Percentiles rank a stretch among this genome's conserved stretches.
Conservation (phyloP, 345 rosid species). For the Cardiospermum halicacabum region DNA sequence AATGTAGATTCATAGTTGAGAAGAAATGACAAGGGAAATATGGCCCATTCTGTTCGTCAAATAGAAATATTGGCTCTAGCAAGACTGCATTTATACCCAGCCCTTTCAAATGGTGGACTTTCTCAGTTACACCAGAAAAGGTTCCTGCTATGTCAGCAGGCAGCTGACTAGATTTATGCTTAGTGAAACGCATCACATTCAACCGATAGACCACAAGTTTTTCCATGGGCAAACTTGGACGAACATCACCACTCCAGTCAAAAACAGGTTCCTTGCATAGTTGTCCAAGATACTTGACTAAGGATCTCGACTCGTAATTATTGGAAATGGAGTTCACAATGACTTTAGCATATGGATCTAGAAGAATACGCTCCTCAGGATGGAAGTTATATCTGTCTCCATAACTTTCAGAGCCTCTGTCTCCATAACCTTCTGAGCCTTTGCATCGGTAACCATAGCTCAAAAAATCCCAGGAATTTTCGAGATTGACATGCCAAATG, state of each 20-base stretch:
- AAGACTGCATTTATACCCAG: slow-evolving; percentile 84
- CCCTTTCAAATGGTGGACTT: slow-evolving; percentile 56
- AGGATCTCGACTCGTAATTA: slow-evolving; percentile 23
- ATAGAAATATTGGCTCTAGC: slow-evolving; percentile 76
- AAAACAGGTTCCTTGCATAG: slow-evolving; percentile 52
- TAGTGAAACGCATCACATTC: slow-evolving; percentile 68
- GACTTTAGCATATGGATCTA: slow-evolving; percentile 84
- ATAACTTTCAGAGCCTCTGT: slow-evolving; percentile 32
- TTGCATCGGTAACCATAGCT: slow-evolving; percentile 67
- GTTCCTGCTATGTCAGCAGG: slow-evolving; percentile 58
- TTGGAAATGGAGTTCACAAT: slow-evolving; percentile 30
- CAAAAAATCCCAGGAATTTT: slow-evolving; percentile 38
- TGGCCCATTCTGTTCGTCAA: slow-evolving; percentile 66
- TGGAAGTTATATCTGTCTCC: slow-evolving; percentile 28
- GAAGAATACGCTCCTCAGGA: slow-evolving; percentile 32
- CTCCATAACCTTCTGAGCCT: slow-evolving; percentile 55
- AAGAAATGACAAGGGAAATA: slow-evolving; percentile 80
- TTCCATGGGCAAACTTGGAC: slow-evolving; percentile 58
- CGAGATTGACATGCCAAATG: slow-evolving; percentile 77
- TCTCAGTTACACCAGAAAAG: slow-evolving; percentile 71
- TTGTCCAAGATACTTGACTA: slow-evolving; percentile 44
- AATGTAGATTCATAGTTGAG: slow-evolving; percentile 51
- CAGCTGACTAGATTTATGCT: slow-evolving; percentile 64
- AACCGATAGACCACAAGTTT: slow-evolving; percentile 63
- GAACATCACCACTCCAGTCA: slow-evolving; percentile 70